A percentile compares a stretch with the other conserved stretches of the same genome.
Evolutionary conservation across 306 rosid genomes (phyloP).

Genomic region (Sesbania bispinosa): DNA sequence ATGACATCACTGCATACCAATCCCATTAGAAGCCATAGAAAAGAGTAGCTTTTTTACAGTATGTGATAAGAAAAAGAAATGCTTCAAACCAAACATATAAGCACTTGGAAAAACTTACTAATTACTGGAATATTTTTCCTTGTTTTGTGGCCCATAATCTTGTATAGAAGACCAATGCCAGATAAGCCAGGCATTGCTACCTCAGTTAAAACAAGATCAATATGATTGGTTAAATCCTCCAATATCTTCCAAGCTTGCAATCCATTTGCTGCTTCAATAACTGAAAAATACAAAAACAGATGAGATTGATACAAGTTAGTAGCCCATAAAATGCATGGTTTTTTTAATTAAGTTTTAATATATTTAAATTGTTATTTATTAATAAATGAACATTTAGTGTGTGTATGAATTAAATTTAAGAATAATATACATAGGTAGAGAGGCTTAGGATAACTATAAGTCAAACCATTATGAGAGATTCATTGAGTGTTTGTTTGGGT

Average conservation of each 20-base stretch:
- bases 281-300: constrained; percentile 35
- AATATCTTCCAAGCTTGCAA: constrained; percentile 91
- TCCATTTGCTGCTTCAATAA: constrained; percentile 76
- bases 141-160: constrained; percentile 80
- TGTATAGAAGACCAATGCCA: constrained; percentile 79
- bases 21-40: constrained; percentile 44
- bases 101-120: constrained; percentile 59
- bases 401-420: too few relatives aligned
- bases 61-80: constrained; percentile 41
- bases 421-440: too few relatives aligned
- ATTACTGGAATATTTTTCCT: constrained; percentile 81
- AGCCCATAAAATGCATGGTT: too few relatives aligned
- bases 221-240: constrained; percentile 73
- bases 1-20: constrained; percentile 95
- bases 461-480: too few relatives aligned
- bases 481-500: too few relatives aligned
- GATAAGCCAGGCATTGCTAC: constrained; percentile 84
- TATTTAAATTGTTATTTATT: too few relatives aligned
- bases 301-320: too few relatives aligned
- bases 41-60: constrained; percentile 31
- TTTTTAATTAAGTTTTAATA: too few relatives aligned
- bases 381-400: too few relatives aligned
- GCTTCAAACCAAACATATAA: constrained; percentile 21
- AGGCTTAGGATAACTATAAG: too few relatives aligned
- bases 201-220: constrained; percentile 86